phyloP scores from a whole-genome alignment of 208 protist species.

The Leishmania arabica region DNA sequence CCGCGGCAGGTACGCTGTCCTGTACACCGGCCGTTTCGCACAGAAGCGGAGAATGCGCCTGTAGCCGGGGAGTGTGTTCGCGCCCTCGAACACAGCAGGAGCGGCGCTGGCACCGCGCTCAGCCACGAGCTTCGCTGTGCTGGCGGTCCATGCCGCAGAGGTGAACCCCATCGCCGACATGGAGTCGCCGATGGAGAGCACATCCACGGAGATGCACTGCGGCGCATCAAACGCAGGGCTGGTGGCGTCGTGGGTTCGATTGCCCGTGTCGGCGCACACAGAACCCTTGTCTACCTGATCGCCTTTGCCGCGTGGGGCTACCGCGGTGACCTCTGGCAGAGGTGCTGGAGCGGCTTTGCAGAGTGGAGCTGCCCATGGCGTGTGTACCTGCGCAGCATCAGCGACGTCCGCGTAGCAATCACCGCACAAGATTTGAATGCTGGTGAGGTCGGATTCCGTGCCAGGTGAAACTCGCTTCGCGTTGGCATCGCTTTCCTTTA shows the following conservation, averaged over 20 bases:
- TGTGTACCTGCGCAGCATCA: slow-evolving; percentile 15
- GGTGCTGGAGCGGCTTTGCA: neutral
- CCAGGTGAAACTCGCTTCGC: neutral
- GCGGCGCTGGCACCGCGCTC: neutral
- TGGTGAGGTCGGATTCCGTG: neutral
- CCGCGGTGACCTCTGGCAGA: neutral
- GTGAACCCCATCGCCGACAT: slow-evolving; percentile 6
- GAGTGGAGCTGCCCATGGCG: slow-evolving; percentile 22
- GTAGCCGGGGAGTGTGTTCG: slow-evolving; percentile 17
- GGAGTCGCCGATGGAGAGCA: slow-evolving; percentile 19
- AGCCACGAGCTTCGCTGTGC: slow-evolving; percentile 3
- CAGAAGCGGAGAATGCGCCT: slow-evolving; percentile 20
- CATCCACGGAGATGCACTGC: neutral
- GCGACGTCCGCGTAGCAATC: slow-evolving; percentile 15
- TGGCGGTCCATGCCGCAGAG: slow-evolving; percentile 13
- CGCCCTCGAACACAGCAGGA: slow-evolving; percentile 7
- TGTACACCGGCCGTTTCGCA: slow-evolving; percentile 8
- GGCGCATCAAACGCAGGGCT: neutral
- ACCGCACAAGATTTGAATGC: slow-evolving; percentile 1
- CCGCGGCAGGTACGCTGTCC: neutral
- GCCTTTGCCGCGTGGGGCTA: neutral
- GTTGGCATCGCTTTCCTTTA: neutral
- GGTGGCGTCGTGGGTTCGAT: neutral
- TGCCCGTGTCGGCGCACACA: neutral
- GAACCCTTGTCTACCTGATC: neutral